Percentiles rank a stretch among this genome's conserved stretches.
These are phyloP conservation scores for Crithidia fasciculata DNA, from an alignment of 208 protist species.

Conservation along the genomic window DNA sequence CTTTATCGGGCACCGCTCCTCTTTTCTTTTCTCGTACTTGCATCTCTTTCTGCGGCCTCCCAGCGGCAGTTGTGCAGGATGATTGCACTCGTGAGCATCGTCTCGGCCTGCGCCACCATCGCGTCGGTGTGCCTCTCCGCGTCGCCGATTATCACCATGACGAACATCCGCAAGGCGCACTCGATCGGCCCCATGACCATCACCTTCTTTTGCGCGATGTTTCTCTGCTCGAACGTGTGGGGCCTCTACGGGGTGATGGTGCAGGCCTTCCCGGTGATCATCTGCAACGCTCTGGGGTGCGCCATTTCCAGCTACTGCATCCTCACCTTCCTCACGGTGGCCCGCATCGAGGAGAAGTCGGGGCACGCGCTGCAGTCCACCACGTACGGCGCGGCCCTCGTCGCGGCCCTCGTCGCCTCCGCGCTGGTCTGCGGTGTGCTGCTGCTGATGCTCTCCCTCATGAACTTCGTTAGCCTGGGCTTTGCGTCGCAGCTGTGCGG, in stretches of 20 bases:
- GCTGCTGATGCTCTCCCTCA: slow-evolving; percentile 39
- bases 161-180: slow-evolving; percentile 40
- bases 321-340: slow-evolving; percentile 18
- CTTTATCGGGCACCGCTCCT: too few species aligned
- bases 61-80: background rate
- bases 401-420: slow-evolving; percentile 9
- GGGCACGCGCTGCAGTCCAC: slow-evolving; percentile 41
- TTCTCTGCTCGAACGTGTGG: slow-evolving; percentile 67
- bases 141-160: slow-evolving; percentile 59
- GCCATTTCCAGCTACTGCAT: slow-evolving; percentile 64
- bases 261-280: slow-evolving; percentile 40
- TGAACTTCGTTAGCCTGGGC: slow-evolving; percentile 24
- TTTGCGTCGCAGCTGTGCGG: slow-evolving; percentile 43
- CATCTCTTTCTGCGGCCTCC: too few species aligned
- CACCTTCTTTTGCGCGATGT: slow-evolving; percentile 74
- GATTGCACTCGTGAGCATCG: slow-evolving; percentile 16
- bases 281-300: slow-evolving; percentile 57
- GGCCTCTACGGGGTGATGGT: slow-evolving; percentile 58
- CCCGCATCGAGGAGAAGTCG: slow-evolving; percentile 35
- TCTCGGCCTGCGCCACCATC: slow-evolving; percentile 46
- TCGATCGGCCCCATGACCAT: slow-evolving; percentile 65
- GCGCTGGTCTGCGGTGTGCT: slow-evolving; percentile 20
- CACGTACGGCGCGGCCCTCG: slow-evolving; percentile 40
- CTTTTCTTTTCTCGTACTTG: too few species aligned
- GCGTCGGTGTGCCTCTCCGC: slow-evolving; percentile 56